Percentiles rank a stretch among this genome's conserved stretches.
phyloP scores from a whole-genome alignment of 495 filamentous ascomycete genomes.

The Talaromyces borbonicus region DNA sequence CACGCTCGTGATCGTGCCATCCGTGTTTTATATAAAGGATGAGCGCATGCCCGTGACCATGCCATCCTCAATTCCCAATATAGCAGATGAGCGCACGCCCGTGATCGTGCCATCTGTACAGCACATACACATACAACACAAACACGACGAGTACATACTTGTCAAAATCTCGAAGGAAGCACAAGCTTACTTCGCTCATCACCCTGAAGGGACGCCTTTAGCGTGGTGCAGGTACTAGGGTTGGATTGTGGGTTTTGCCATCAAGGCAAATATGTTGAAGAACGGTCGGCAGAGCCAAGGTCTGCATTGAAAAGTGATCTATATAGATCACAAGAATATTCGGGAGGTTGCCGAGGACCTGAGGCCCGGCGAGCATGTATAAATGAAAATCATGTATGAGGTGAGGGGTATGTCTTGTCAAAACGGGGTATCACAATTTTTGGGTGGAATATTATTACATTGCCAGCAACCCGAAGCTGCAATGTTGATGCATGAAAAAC shows the following conservation, averaged over 20 bases:
- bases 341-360: constrained; percentile 7
- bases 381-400: neutral
- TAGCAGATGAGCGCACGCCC: constrained; percentile 4
- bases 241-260: constrained; percentile 6
- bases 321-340: neutral
- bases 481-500: too few relatives aligned
- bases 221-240: constrained; percentile 5
- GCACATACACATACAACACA: neutral
- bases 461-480: too few relatives aligned
- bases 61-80: neutral
- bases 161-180: too few relatives aligned
- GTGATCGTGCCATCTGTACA: constrained; percentile 5
- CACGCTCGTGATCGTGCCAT: constrained; percentile 8
- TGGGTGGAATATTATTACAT: too few relatives aligned
- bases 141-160: too few relatives aligned
- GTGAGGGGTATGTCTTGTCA: too few relatives aligned
- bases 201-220: constrained; percentile 3
- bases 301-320: neutral
- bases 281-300: constrained; percentile 1
- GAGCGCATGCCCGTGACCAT: constrained; percentile 4
- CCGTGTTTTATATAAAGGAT: neutral
- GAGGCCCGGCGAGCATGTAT: constrained; percentile 7
- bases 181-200: too few relatives aligned
- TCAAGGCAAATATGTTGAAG: neutral
- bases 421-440: too few relatives aligned